phyloP scores from a whole-genome alignment of 345 rosid species.

The Camelina laxa region DNA sequence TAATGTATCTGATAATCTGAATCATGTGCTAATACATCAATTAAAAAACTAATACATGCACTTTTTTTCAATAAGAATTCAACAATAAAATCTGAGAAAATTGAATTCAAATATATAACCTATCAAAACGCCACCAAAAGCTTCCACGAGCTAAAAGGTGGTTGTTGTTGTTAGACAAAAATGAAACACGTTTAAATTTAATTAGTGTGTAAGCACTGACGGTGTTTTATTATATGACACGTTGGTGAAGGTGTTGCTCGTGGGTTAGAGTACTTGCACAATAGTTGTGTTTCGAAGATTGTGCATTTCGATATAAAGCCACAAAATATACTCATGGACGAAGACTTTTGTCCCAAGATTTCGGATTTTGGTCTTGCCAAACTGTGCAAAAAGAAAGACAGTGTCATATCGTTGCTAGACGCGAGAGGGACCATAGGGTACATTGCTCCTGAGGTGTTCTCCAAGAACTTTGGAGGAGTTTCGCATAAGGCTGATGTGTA shows the following conservation, averaged over 20 bases:
- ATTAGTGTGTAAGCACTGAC: too few species aligned
- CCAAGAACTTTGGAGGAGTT: constrained; percentile 44
- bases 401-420: constrained; percentile 38
- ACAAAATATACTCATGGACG: constrained; percentile 51
- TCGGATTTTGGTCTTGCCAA: constrained; percentile 57
- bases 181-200: too few species aligned
- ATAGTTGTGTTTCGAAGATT: constrained; percentile 49
- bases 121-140: too few species aligned
- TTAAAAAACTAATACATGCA: too few species aligned
- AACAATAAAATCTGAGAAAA: too few species aligned
- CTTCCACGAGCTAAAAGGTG: too few species aligned
- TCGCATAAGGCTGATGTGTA: constrained; percentile 51
- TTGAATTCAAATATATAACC: too few species aligned
- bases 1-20: too few species aligned
- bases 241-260: constrained; percentile 40
- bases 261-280: constrained; percentile 55
- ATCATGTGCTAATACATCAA: too few species aligned
- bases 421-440: constrained; percentile 47
- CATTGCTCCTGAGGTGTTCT: constrained; percentile 49
- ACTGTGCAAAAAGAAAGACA: constrained; percentile 42
- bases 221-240: too few species aligned
- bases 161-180: too few species aligned
- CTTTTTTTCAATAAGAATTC: too few species aligned
- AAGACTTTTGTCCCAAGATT: constrained; percentile 49
- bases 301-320: constrained; percentile 60